Base-by-base conservation (phyloP, 2,329 filamentous ascomycete genomes). In the Pseudocercospora crystallina region DNA sequence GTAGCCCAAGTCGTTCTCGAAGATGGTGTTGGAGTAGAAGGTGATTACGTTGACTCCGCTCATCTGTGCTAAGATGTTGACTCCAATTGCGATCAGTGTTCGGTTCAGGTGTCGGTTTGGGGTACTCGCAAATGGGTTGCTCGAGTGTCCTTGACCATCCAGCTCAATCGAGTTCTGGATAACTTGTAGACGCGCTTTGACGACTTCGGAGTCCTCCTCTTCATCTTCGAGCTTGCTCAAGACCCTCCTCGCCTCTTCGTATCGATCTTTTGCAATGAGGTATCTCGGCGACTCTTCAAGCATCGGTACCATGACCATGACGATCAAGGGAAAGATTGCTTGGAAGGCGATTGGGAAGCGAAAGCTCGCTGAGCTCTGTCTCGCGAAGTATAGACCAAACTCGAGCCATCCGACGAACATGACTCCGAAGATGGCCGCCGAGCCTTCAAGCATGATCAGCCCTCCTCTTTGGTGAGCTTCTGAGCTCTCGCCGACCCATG, bases 331-430 rank as follows among this genome's bases (percentile, higher is more conserved):
- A 9, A 76, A 75, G 5, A 76, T 56, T 3, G 68, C 69, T 58
- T 74, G 72, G 52, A 75, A 71, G 2, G 71, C 70, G 29, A 74
- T 68, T 1, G 72, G 72, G 35, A 73, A 73, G 7, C 70, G 63
- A 64, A 56, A 63, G 40, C 47, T 53, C 15, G 60, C 60, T 31
- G 54, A 39, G 38, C 55, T 59, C 15, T 59, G 34, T n/a, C 43
- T 43, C 11, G 55, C 49, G 44, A 58, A 61, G 39, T 56, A 61
- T 43, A 61, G 51, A 1, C 59, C 59, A 29, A 61, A 54, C 17
- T 61, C 59, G 2, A 61, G 45, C 59, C 59, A 61, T n/a, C 56
- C 53, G 12, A 59, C 57, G 32, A 61, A 55, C 43, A 61, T 59
- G 9, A 61, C 53, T 40, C 59, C 59, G 33, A 61, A 61, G 12